phyloP scores from a whole-genome alignment of 495 filamentous ascomycete genomes.

The Podospora fimiseda region DNA sequence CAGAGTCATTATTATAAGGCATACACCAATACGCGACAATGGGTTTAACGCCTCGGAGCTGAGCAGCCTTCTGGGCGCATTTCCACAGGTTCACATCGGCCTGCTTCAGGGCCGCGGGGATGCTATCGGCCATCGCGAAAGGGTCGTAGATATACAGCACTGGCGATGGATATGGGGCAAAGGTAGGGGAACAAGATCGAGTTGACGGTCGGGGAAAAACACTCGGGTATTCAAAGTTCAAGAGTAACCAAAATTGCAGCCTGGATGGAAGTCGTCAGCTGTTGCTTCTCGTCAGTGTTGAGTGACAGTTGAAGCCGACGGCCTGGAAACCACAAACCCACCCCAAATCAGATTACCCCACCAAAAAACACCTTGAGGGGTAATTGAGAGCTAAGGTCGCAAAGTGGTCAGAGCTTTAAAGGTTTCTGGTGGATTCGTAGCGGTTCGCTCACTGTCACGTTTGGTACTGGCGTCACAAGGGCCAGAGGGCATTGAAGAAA shows the following conservation, averaged over 20 bases:
- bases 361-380: background rate
- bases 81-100: slow-evolving; percentile 63
- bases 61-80: slow-evolving; percentile 73
- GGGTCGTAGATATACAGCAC: background rate
- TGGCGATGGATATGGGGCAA: too few relatives aligned
- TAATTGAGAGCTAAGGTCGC: slow-evolving; percentile 21
- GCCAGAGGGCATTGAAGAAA: slow-evolving; percentile 15
- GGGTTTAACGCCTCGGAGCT: slow-evolving; percentile 78
- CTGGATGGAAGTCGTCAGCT: background rate
- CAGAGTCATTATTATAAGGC: slow-evolving; percentile 22
- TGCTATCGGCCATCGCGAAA: slow-evolving; percentile 57
- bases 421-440: slow-evolving; percentile 17
- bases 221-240: background rate
- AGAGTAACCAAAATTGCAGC: background rate
- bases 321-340: background rate
- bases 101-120: slow-evolving; percentile 69
- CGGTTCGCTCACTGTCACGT: slow-evolving; percentile 13
- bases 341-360: slow-evolving; percentile 4
- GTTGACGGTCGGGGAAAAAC: too few relatives aligned
- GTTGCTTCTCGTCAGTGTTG: background rate
- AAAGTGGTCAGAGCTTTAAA: slow-evolving; percentile 7
- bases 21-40: slow-evolving; percentile 92
- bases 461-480: slow-evolving; percentile 16
- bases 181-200: too few relatives aligned
- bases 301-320: background rate